phyloP scores from a whole-genome alignment of 768 basidiomycete genomes.

The Chalciporus piperatus region DNA sequence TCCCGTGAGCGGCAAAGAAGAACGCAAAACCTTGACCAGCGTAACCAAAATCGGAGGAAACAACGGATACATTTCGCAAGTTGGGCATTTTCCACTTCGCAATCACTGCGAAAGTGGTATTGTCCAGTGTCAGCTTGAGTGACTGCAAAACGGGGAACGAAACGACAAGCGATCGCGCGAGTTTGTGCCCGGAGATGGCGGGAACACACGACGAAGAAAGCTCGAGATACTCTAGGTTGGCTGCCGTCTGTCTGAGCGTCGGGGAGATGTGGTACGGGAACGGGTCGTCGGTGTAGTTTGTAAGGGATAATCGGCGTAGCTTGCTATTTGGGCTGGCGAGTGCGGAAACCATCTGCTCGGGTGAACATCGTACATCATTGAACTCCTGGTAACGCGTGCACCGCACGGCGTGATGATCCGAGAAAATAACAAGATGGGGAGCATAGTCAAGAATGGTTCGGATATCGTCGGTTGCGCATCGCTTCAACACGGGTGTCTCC shows the following conservation, averaged over 20 bases:
- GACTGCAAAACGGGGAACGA: constrained; percentile 62
- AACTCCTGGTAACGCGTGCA: constrained; percentile 48
- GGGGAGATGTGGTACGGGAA: constrained; percentile 55
- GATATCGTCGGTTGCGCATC: constrained; percentile 63
- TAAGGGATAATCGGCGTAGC: constrained; percentile 64
- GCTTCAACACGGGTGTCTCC: constrained; percentile 61
- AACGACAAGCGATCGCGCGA: constrained; percentile 25
- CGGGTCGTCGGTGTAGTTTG: constrained; percentile 65
- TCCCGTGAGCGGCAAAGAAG: constrained; percentile 68
- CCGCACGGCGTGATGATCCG: constrained; percentile 63
- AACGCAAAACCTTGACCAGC: constrained; percentile 59
- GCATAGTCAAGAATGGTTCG: constrained; percentile 67
- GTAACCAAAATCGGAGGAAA: constrained; percentile 70
- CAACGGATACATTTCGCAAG: constrained; percentile 61
- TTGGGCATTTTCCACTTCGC: constrained; percentile 65
- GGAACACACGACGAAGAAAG: constrained; percentile 56
- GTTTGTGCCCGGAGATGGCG: constrained; percentile 32
- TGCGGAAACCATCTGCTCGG: constrained; percentile 55
- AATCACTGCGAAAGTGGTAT: constrained; percentile 65
- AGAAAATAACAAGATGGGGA: constrained; percentile 56
- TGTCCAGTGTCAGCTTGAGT: constrained; percentile 68
- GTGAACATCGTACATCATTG: constrained; percentile 45
- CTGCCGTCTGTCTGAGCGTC: constrained; percentile 49
- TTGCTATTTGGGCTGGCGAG: constrained; percentile 53
- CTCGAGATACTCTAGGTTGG: constrained; percentile 64